A percentile compares a stretch with the other conserved stretches of the same genome.
Conservation (phyloP, 2,329 filamentous ascomycete species). For the Fusarium annulatum region DNA sequence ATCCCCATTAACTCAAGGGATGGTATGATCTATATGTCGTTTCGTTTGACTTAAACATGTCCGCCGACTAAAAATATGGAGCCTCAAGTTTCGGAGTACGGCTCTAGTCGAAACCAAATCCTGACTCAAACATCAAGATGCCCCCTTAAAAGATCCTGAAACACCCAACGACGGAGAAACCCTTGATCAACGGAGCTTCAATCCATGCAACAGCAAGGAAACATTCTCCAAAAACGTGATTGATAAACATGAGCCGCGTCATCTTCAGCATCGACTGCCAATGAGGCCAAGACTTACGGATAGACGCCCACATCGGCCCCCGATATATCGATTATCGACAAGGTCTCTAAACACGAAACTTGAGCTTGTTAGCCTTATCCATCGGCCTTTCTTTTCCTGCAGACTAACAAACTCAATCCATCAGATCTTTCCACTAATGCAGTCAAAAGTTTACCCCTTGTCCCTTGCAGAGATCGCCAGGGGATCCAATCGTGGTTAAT, state of each 20-base stretch:
- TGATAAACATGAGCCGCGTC: slow-evolving; percentile 41
- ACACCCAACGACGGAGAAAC: slow-evolving; percentile 37
- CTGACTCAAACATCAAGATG: slow-evolving; percentile 21
- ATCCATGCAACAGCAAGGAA: slow-evolving; percentile 31
- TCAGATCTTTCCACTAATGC: slow-evolving; percentile 43
- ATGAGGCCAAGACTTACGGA: background rate
- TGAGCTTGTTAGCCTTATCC: slow-evolving; percentile 15
- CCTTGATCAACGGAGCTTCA: slow-evolving; percentile 2
- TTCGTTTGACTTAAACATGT: slow-evolving; percentile 9
- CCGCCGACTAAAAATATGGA: slow-evolving; percentile 15
- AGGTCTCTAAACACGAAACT: slow-evolving; percentile 38
- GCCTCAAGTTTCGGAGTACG: slow-evolving; percentile 11
- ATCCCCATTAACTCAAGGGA: background rate
- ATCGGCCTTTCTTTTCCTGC: slow-evolving; percentile 23
- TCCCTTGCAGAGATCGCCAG: slow-evolving; percentile 37
- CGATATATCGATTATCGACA: slow-evolving; percentile 9
- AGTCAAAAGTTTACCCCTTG: slow-evolving; percentile 17
- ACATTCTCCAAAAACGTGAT: slow-evolving; percentile 31
- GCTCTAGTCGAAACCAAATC: slow-evolving; percentile 26
- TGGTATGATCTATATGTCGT: slow-evolving; percentile 15
- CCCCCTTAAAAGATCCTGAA: slow-evolving; percentile 37
- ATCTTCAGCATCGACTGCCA: slow-evolving; percentile 25
- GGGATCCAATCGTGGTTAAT: slow-evolving; percentile 18
- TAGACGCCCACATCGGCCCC: slow-evolving; percentile 4
- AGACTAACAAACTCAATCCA: slow-evolving; percentile 5